Conservation (phyloP, 495 filamentous ascomycete species). For the Xylaria sp. region DNA sequence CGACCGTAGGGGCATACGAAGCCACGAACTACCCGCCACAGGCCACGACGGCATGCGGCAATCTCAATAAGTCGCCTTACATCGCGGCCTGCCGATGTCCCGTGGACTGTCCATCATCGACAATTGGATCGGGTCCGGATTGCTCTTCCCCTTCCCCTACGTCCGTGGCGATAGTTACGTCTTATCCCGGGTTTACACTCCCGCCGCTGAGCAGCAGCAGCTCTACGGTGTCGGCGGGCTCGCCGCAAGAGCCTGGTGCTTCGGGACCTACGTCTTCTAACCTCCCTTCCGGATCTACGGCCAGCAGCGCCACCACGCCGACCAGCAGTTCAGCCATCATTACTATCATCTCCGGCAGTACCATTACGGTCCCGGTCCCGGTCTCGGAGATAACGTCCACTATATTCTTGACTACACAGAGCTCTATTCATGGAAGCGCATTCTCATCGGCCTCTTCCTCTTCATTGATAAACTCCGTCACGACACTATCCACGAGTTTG, state of each 20-base stretch:
- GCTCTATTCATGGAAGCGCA: neutral
- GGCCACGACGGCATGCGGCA: conserved; percentile 39
- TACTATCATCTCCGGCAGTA: conserved; percentile 5
- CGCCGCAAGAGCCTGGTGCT: neutral
- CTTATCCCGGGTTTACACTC: conserved; percentile 15
- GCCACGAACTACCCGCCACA: conserved; percentile 38
- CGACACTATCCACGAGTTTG: neutral
- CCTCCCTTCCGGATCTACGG: neutral
- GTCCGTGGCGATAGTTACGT: neutral
- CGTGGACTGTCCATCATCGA: conserved; percentile 31
- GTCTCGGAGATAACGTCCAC: neutral
- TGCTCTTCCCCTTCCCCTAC: conserved; percentile 2
- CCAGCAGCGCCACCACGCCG: neutral
- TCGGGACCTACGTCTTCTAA: neutral
- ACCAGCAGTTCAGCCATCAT: neutral
- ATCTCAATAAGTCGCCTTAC: conserved; percentile 32
- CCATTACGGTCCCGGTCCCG: neutral
- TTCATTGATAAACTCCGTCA: neutral
- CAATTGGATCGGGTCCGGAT: neutral
- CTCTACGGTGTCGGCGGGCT: neutral
- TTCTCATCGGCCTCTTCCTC: neutral
- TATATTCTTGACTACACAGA: neutral
- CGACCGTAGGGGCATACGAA: conserved; percentile 36
- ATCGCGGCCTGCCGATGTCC: conserved; percentile 39
- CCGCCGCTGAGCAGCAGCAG: neutral